Conservation (phyloP, 495 filamentous ascomycete genomes). For the Podospora tetraspora region DNA sequence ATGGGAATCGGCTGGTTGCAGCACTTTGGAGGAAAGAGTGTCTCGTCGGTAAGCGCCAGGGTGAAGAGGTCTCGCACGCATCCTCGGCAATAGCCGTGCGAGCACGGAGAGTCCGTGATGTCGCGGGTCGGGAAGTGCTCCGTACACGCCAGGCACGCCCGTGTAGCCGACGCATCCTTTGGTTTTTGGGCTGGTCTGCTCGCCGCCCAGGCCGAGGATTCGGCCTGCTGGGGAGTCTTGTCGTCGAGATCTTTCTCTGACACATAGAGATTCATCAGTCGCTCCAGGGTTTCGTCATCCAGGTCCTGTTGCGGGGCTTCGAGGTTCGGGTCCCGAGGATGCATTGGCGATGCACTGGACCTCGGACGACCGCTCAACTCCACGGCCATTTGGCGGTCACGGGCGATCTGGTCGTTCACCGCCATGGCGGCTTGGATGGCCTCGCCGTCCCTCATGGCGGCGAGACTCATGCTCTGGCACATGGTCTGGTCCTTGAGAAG, state of each 20-base stretch:
- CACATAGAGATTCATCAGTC: not conserved
- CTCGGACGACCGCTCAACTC: not conserved
- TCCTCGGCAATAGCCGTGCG: constrained; percentile 44
- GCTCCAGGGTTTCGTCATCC: not conserved
- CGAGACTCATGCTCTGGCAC: constrained; percentile 30
- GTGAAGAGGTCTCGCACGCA: constrained; percentile 42
- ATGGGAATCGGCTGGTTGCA: constrained; percentile 40
- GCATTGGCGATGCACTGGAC: not conserved
- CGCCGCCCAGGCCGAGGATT: constrained; percentile 18
- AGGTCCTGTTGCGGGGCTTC: not conserved
- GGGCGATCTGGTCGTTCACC: constrained; percentile 22
- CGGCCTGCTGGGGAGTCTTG: not conserved
- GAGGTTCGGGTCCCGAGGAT: not conserved
- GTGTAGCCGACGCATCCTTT: not conserved
- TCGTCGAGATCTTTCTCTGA: not conserved
- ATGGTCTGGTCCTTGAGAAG: constrained; percentile 29
- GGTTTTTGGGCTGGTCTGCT: not conserved
- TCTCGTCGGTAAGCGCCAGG: constrained; percentile 40
- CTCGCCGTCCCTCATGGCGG: constrained; percentile 25
- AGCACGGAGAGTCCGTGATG: constrained; percentile 26
- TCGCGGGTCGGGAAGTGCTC: constrained; percentile 12
- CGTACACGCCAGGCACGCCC: constrained; percentile 11
- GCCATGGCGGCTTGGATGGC: constrained; percentile 13
- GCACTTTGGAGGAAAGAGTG: constrained; percentile 50
- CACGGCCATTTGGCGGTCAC: constrained; percentile 22